phyloP scores from a whole-genome alignment of 352 stramenopile species.

The Phytophthora meadii region DNA sequence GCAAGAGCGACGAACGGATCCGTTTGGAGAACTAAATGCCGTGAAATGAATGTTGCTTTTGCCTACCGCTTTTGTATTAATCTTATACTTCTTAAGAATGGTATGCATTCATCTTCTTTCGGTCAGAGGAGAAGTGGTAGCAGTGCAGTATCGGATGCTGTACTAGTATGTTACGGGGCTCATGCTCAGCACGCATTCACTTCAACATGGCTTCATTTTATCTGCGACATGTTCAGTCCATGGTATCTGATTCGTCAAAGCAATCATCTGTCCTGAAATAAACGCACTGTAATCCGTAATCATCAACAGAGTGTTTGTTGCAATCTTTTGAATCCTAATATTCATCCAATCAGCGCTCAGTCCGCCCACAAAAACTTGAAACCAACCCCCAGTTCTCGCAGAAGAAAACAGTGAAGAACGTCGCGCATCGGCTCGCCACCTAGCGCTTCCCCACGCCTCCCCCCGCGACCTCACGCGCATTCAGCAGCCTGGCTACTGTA shows the following conservation, averaged over 20 bases:
- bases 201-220: constrained; percentile 20
- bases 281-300: background rate
- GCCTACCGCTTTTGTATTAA: too few species aligned
- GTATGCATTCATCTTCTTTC: too few species aligned
- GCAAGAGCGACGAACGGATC: too few species aligned
- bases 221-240: constrained; percentile 16
- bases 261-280: background rate
- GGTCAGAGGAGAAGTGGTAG: too few species aligned
- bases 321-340: background rate
- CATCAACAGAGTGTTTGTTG: background rate
- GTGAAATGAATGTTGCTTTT: too few species aligned
- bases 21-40: too few species aligned
- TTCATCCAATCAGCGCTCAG: constrained; percentile 22
- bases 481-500: background rate
- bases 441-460: background rate
- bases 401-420: constrained; percentile 35
- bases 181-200: background rate
- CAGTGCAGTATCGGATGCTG: too few species aligned
- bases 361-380: constrained; percentile 18
- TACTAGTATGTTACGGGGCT: too few species aligned
- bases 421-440: background rate
- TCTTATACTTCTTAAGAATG: too few species aligned
- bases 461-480: background rate
- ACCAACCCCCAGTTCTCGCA: constrained; percentile 13
- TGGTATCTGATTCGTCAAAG: constrained; percentile 19